Evolutionary conservation across 805 yeast genomes (phyloP).

Genomic region (Candida cerambycidarum): DNA sequence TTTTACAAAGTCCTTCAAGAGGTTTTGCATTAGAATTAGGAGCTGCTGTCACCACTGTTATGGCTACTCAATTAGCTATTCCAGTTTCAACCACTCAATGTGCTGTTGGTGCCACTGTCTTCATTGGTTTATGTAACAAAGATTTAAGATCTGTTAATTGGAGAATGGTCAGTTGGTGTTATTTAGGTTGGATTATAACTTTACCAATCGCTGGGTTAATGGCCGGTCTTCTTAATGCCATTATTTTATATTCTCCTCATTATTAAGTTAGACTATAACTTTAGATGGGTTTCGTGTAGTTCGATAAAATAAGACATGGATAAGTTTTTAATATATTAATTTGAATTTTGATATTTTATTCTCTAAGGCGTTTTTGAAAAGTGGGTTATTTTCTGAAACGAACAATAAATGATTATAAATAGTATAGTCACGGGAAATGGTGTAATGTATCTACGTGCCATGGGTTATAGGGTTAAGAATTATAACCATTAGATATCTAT

Average conservation of each 20-base stretch:
- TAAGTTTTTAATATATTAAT: constrained; percentile 1
- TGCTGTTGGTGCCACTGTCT: constrained; percentile 76
- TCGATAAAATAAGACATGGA: background rate
- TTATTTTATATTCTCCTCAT: constrained; percentile 63
- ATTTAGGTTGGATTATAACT: constrained; percentile 70
- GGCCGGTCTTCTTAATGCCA: constrained; percentile 65
- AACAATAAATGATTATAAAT: no score
- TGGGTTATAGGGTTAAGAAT: no score
- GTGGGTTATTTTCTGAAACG: no score
- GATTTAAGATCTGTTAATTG: constrained; percentile 67
- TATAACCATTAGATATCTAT: no score
- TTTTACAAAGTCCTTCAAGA: constrained; percentile 74
- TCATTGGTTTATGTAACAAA: constrained; percentile 70
- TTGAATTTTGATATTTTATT: background rate
- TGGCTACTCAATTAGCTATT: constrained; percentile 70
- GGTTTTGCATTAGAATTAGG: constrained; percentile 78
- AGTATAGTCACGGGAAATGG: no score
- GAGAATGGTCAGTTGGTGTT: constrained; percentile 74
- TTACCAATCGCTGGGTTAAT: constrained; percentile 72
- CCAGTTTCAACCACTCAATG: constrained; percentile 80
- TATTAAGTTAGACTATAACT: constrained; percentile 6
- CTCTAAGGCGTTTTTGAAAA: constrained; percentile 12
- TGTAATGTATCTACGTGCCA: no score
- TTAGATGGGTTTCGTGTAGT: background rate
- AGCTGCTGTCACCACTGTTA: constrained; percentile 70